A percentile compares a stretch with the other conserved stretches of the same genome.
Conservation (phyloP, 2,329 filamentous ascomycete species). For the Huntiella omanensis region DNA sequence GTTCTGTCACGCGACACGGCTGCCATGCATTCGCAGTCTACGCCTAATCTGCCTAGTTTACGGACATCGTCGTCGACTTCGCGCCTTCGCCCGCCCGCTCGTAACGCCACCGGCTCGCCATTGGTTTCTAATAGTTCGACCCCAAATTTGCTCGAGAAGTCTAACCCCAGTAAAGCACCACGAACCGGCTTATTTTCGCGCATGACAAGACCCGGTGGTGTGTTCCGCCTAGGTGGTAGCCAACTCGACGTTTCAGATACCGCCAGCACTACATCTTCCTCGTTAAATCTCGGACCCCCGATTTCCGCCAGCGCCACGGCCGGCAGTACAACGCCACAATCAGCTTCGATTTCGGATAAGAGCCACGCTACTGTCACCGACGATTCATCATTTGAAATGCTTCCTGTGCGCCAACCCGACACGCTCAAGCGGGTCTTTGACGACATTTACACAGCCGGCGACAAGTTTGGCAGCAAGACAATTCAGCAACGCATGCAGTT, state of each 20-base stretch:
- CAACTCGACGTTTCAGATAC: conserved; percentile 21
- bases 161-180: not conserved
- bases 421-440: conserved; percentile 37
- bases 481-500: conserved; percentile 52
- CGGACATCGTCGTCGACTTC: conserved; percentile 7
- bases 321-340: conserved; percentile 21
- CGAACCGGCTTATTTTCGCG: conserved; percentile 27
- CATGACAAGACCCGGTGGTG: conserved; percentile 26
- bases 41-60: conserved; percentile 9
- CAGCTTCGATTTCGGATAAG: conserved; percentile 21
- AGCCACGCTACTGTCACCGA: conserved; percentile 22
- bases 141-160: too few species aligned
- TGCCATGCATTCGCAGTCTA: conserved; percentile 9
- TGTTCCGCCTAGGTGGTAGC: conserved; percentile 23
- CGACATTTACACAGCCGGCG: conserved; percentile 28
- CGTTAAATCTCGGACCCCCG: conserved; percentile 24
- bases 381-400: conserved; percentile 28
- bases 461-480: conserved; percentile 46
- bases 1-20: conserved; percentile 5
- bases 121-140: not conserved
- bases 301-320: conserved; percentile 18
- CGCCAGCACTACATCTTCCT: conserved; percentile 26
- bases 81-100: conserved; percentile 1
- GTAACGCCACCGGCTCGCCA: conserved; percentile 3
- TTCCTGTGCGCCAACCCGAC: conserved; percentile 24